Percentiles rank a stretch among this genome's conserved stretches.
Evolutionary conservation across 805 yeast genomes (phyloP).

Genomic region (Lachancea nothofagi): DNA sequence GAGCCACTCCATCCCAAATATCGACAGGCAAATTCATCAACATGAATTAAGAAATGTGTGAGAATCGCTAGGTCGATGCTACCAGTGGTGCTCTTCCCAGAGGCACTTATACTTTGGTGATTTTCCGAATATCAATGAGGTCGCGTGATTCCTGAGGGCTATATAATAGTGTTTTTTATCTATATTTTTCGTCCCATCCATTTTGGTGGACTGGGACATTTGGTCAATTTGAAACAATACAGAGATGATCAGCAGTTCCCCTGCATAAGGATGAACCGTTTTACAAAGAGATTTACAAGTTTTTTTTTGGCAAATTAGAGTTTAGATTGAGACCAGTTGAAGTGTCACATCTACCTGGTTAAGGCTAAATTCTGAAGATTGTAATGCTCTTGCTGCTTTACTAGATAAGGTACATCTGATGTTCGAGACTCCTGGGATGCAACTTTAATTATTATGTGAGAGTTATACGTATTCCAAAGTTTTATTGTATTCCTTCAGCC

Average conservation of each 20-base stretch:
- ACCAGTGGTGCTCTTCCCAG: neutral
- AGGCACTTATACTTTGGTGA: neutral
- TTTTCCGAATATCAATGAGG: neutral
- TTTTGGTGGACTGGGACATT: conserved; percentile 65
- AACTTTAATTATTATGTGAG: neutral
- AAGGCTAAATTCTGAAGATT: too few species aligned
- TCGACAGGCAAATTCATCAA: conserved; percentile 23
- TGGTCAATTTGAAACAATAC: conserved; percentile 99
- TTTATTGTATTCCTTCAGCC: conserved; percentile 22
- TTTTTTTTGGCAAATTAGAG: conserved; percentile 48
- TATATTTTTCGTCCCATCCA: conserved; percentile 1
- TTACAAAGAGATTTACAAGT: conserved; percentile 97
- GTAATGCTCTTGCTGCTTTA: neutral
- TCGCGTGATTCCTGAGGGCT: neutral
- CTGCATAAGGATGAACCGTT: conserved; percentile 99
- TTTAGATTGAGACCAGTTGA: neutral
- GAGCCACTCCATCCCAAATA: conserved; percentile 15
- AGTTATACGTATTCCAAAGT: conserved; percentile 16
- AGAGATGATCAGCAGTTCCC: conserved; percentile 99
- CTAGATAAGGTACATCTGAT: neutral
- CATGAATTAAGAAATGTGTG: conserved; percentile 14
- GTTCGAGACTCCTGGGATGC: conserved; percentile 6
- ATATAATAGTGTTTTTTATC: conserved; percentile 1
- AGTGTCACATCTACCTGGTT: neutral
- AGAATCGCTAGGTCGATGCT: neutral